Base-by-base conservation (phyloP, 176 grass and related monocot genomes). In the Neostapfia colusana region DNA sequence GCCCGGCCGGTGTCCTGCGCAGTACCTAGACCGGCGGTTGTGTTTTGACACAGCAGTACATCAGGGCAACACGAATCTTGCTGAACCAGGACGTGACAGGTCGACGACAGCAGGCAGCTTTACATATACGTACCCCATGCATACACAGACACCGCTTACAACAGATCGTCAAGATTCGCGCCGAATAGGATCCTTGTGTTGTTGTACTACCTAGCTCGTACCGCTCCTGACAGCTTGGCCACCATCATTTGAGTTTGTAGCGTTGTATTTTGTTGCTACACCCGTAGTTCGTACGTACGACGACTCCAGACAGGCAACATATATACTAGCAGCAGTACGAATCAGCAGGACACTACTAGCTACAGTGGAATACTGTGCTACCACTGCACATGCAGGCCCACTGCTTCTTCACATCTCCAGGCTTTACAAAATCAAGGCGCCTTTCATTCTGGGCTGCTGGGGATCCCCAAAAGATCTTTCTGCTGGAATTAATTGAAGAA, bases 41-140 rank as follows among this genome's bases (percentile, higher is more conserved):
- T 70, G 34, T 46, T 69, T 69, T 68, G 6, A 68, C 45, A 45
- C 65, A 26, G 42, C 67, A 26, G 67, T 48, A 8, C 45, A 41
- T 16, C 10, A 10, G 7, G 7, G 13, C 34, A 73, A 57, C 8
- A 26, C 28, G 69, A 37, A 74, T 74, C 72, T 59, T 6, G 54
- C 8, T 0, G 10, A 26, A 23, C 14, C 25, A 59, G 72, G 72
- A 74, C 65, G 6, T 15, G 15, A 20, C 17, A 51, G 48, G 48
- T 20, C 13, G 7, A 44, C 14, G 41, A 31, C 31, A 31, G 31
- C 31, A 31, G 31, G 31, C 3, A 31, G 31, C 31, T 31, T 31
- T 31, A n/a, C n/a, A n/a, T 31, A 31, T 31, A 31, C 12, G 12
- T 15, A 7, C 7, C 3, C 5, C 13, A 10, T n/a, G 18, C 13